Base-by-base conservation (phyloP, 192 early-diverging fungal genomes). In the Globomyces pollinis-pini region DNA sequence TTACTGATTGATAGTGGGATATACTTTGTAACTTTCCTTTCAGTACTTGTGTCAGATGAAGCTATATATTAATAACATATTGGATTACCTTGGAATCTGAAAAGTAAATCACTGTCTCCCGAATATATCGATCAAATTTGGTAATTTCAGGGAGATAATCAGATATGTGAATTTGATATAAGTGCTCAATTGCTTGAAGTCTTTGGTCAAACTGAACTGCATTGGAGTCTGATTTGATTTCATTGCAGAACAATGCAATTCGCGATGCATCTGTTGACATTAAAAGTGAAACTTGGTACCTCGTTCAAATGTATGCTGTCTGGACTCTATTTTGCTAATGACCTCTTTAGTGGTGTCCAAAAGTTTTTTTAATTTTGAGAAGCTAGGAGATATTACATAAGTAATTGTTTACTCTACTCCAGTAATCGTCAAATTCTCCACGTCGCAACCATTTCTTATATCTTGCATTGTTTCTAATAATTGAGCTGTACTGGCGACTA, bases 71-170 rank as follows among this genome's bases (percentile, higher is more conserved):
- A n/a, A n/a, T n/a, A n/a, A n/a, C n/a, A 24, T 20, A 7, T 12
- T 23, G 7, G 32, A 43, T 5, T 36, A 41, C 50, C 41, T 69
- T 69, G 5, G 61, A 64, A 24, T 72, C 66, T 24, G 41, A 26
- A 11, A 71, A 44, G 35, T 53, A 26, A 8, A 38, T 28, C 5
- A 60, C 39, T 20, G 59, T 59, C 7, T 60, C 38, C 11, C 63
- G 47, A 15, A 73, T 43, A 6, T 61, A 53, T 2, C 33, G 26
- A 35, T 66, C 68, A 11, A 34, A 26, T 18, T 66, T 29, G 7
- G 54, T 51, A 3, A 77, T 59, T n/a, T 68, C 61, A 50, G 68
- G 67, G n/a, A 73, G 56, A 44, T 71, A 71, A 38, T 77, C 74
- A 3, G 21, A 15, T 18, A 26, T 29, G 61, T 76, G 74, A 42